Conservation (phyloP, 306 rosid species). For the Cucurbita pepo region DNA sequence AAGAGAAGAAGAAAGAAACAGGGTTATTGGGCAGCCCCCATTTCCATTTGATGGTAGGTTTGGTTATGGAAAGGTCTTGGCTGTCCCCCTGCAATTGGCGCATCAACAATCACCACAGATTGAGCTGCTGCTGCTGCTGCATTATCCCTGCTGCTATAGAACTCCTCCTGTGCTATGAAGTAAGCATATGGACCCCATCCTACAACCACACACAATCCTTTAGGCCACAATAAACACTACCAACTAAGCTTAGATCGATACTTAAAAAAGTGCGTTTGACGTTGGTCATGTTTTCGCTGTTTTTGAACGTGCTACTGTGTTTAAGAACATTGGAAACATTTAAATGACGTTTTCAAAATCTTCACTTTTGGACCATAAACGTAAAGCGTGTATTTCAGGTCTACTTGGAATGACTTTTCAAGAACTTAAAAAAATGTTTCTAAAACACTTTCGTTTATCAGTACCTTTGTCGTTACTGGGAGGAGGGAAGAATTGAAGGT, state of each 20-base stretch:
- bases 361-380: too few relatives aligned
- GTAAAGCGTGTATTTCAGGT: neutral
- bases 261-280: neutral
- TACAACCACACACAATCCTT: conserved; percentile 11
- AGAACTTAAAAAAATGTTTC: too few relatives aligned
- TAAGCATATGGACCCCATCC: conserved; percentile 97
- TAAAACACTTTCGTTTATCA: too few relatives aligned
- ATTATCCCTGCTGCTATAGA: conserved; percentile 4
- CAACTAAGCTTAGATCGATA: too few relatives aligned
- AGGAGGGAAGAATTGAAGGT: conserved; percentile 69
- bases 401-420: neutral
- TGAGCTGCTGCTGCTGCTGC: neutral
- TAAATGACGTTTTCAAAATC: too few relatives aligned
- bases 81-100: conserved; percentile 9
- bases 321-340: too few relatives aligned
- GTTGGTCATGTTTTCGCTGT: too few relatives aligned
- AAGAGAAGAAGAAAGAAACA: neutral
- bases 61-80: conserved; percentile 19
- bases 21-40: conserved; percentile 26
- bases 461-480: conserved; percentile 57
- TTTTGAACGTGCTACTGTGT: neutral
- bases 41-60: conserved; percentile 39
- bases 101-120: conserved; percentile 13
- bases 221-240: neutral
- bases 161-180: conserved; percentile 48